Percentiles rank a stretch among this genome's conserved stretches.
These are phyloP conservation scores for Candida sp. DNA, from an alignment of 1,139 yeast genomes.

Conservation along the genomic window DNA sequence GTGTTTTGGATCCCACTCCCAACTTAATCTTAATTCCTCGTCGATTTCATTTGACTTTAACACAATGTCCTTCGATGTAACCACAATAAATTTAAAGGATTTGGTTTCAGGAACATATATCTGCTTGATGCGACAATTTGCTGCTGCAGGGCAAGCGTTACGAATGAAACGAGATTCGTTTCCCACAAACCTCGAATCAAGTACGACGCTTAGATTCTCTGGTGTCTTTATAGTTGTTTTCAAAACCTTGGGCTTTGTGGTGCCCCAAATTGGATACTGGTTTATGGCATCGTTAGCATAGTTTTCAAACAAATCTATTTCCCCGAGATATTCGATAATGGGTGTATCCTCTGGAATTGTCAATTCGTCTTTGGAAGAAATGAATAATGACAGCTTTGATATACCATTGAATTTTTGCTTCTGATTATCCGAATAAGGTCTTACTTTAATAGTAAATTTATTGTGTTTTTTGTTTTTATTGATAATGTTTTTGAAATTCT, in stretches of 20 bases:
- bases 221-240: constrained; percentile 36
- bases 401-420: constrained; percentile 72
- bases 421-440: constrained; percentile 50
- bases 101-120: constrained; percentile 44
- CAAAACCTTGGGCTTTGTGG: constrained; percentile 77
- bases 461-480: constrained; percentile 19
- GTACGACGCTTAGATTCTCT: constrained; percentile 45
- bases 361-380: constrained; percentile 20
- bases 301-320: constrained; percentile 58
- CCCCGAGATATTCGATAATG: constrained; percentile 71
- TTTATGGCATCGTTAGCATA: constrained; percentile 66
- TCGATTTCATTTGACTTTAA: constrained; percentile 23
- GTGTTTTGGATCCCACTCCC: constrained; percentile 87
- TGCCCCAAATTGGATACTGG: constrained; percentile 79
- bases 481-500: constrained; percentile 16
- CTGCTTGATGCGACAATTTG: constrained; percentile 67
- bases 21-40: constrained; percentile 72
- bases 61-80: constrained; percentile 52
- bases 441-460: constrained; percentile 32
- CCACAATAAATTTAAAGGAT: constrained; percentile 53
- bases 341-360: constrained; percentile 48
- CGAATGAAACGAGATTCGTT: constrained; percentile 74
- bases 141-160: constrained; percentile 59
- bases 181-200: constrained; percentile 82
- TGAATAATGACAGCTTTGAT: constrained; percentile 62